Evolutionary conservation across 306 rosid species (phyloP), one percentile per base, ranked within the genome.

Genomic region (Vigna nakashimae): DNA sequence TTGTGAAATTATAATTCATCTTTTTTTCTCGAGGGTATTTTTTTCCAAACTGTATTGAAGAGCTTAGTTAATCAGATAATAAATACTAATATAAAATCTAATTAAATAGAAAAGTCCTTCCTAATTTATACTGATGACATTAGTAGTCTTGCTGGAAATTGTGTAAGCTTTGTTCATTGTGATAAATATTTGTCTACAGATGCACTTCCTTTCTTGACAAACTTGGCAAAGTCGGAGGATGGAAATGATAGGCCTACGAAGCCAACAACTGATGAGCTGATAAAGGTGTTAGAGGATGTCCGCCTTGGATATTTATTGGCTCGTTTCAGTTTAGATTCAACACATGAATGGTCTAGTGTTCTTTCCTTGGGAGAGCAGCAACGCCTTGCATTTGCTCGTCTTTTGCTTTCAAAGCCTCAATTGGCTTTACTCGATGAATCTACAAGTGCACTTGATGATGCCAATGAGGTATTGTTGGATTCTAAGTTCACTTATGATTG

Each of bases 311-410:
- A 95, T 76, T 64, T 95, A 76, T 84, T 95, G 86, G 74, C 91
- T 79, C 92, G 99, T 53, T 86, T 95, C 64, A 76, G 87, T 81
- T 78, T 92, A 82, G 99, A 92, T 83, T 83, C 89, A 73, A 90
- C 71, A 2, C 88, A 75, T n/a, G 99, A 92, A 80, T 95, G 99
- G 99, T 88, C 99, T 15, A 92, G 98, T 84, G 98, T 95, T 84
- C 93, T 95, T 50, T 95, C 99, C 50, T 88, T 95, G 3, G 99
- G 99, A 69, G 99, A 95, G 86, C 99, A 95, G 80, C 99, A 95
- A 59, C 99, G 99, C 80, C 91, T 95, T 49, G 98, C 99, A 9
- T 89, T 92, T 83, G 99, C 97, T 36, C 98, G 99, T 20, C 86
- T 95, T 43, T 82, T 95, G 78, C 98, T 95, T 80, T 85, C 97